phyloP scores from a whole-genome alignment of 768 basidiomycete species.

The Trametes meyenii region DNA sequence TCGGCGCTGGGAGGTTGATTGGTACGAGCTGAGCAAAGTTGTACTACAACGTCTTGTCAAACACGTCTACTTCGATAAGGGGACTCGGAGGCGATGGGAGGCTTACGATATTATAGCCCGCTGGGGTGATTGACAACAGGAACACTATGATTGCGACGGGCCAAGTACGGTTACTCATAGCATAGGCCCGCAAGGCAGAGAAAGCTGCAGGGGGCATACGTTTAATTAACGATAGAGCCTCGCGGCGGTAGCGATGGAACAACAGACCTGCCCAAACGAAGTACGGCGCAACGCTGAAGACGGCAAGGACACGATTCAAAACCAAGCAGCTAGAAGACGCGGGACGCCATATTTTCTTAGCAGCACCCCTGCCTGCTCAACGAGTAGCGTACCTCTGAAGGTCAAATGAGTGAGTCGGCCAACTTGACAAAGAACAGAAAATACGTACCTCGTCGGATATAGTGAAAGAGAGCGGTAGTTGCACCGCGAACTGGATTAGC shows the following conservation, averaged over 20 bases:
- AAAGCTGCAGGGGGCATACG: neutral
- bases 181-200: slow-evolving; percentile 9
- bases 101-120: neutral
- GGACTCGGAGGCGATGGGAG: neutral
- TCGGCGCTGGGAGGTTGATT: slow-evolving; percentile 1
- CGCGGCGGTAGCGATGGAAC: neutral
- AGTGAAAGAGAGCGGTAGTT: neutral
- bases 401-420: neutral
- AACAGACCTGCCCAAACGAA: slow-evolving; percentile 4
- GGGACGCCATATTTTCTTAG: neutral
- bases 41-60: neutral
- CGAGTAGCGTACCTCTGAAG: neutral
- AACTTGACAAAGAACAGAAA: neutral
- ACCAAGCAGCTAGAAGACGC: neutral
- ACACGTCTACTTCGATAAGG: neutral
- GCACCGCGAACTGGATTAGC: slow-evolving; percentile 7
- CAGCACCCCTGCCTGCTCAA: no score
- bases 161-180: slow-evolving; percentile 9
- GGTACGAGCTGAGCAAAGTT: slow-evolving; percentile 1
- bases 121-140: neutral
- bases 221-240: no score
- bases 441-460: neutral
- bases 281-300: slow-evolving; percentile 5
- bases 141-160: neutral
- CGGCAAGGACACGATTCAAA: slow-evolving; percentile 4